Evolutionary conservation across 2,329 filamentous ascomycete genomes (phyloP).

Genomic region (Trichoderma sp.): DNA sequence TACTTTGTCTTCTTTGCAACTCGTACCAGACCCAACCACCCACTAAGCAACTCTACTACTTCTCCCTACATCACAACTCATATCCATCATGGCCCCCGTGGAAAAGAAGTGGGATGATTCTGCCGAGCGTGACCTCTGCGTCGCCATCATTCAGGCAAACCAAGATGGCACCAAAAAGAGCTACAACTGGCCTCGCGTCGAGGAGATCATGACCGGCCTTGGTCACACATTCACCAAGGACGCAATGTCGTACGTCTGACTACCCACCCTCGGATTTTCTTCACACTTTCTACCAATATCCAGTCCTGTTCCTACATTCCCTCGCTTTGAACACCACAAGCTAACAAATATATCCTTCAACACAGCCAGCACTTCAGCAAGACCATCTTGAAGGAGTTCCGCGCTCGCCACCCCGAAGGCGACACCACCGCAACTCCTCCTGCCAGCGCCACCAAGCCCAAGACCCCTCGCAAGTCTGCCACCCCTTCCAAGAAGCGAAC

Average conservation of each 20-base stretch:
- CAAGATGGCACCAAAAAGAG: conserved; percentile 28
- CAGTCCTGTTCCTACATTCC: neutral
- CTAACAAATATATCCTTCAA: neutral
- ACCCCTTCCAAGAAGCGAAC: conserved; percentile 24
- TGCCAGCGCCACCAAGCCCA: neutral
- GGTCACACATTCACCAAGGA: conserved; percentile 39
- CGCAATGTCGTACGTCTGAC: conserved; percentile 37
- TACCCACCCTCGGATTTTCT: neutral
- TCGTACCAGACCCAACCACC: neutral
- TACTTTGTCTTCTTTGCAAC: neutral
- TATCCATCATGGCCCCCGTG: conserved; percentile 27
- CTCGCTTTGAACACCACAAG: neutral
- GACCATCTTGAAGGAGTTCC: conserved; percentile 38
- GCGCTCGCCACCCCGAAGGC: conserved; percentile 27
- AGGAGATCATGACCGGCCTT: conserved; percentile 32
- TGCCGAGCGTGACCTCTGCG: conserved; percentile 41
- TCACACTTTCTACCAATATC: no score
- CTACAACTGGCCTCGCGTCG: conserved; percentile 37
- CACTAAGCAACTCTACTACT: neutral
- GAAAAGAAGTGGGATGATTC: conserved; percentile 39
- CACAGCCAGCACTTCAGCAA: conserved; percentile 42
- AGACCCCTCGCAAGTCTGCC: conserved; percentile 17
- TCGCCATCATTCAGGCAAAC: conserved; percentile 35
- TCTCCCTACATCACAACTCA: neutral
- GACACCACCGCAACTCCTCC: neutral